Evolutionary conservation across 2,329 filamentous ascomycete genomes (phyloP).

Genomic region (Pseudocercospora musae): DNA sequence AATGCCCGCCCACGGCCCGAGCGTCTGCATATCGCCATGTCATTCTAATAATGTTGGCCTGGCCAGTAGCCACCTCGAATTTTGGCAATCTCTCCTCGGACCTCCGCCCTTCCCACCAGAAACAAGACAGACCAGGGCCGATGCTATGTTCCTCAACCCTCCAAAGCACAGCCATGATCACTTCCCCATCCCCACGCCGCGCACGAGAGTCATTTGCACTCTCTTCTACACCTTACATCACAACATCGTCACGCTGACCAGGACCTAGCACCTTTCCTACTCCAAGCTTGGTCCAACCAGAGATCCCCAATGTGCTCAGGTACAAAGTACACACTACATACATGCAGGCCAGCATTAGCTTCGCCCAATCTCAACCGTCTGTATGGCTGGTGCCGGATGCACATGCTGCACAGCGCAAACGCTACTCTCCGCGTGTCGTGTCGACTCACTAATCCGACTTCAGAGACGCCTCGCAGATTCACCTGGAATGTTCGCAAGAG

Average conservation of each 20-base stretch:
- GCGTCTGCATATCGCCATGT: slow-evolving; percentile 3
- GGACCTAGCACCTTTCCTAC: neutral
- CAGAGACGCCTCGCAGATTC: too few species aligned
- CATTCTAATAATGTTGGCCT: neutral
- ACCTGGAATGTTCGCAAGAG: neutral
- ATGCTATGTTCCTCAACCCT: slow-evolving; percentile 2
- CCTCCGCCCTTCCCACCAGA: neutral
- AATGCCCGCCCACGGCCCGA: neutral
- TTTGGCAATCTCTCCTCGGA: neutral
- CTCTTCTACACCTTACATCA: neutral
- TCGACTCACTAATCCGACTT: neutral
- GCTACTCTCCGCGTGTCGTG: neutral
- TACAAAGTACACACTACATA: neutral
- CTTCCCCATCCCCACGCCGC: neutral
- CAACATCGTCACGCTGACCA: neutral
- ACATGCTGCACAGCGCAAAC: neutral
- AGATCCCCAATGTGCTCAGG: neutral
- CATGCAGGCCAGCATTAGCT: neutral
- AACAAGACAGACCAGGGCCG: slow-evolving; percentile 1
- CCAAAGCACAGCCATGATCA: neutral
- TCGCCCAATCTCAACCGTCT: neutral
- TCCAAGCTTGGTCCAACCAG: neutral
- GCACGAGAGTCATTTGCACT: neutral
- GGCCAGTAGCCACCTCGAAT: slow-evolving; percentile 2
- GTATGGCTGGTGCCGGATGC: neutral